Conservation (phyloP, 768 basidiomycete species). For the Leucosporidium creatinivorum region DNA sequence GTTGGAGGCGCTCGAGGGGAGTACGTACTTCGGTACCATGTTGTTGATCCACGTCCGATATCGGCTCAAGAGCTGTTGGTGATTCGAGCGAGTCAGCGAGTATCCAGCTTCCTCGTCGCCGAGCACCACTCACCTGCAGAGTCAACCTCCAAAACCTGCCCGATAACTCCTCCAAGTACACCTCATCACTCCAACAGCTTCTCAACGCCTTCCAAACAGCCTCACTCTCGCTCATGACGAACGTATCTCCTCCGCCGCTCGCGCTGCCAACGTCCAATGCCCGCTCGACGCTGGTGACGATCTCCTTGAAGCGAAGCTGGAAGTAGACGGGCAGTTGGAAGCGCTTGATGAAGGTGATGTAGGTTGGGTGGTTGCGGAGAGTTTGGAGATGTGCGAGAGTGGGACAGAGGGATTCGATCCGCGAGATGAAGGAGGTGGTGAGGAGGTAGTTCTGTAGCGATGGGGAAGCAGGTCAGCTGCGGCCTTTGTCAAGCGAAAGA, state of each 20-base stretch:
- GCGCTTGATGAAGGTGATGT: conserved; percentile 63
- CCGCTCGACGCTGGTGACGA: conserved; percentile 69
- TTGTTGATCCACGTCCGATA: conserved; percentile 71
- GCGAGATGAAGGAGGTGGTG: conserved; percentile 70
- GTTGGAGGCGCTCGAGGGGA: conserved; percentile 18
- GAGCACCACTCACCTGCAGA: conserved; percentile 58
- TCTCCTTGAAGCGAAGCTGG: conserved; percentile 94
- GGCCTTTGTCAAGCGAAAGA: background rate
- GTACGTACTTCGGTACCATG: conserved; percentile 43
- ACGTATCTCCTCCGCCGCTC: conserved; percentile 22
- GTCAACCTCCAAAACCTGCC: conserved; percentile 86
- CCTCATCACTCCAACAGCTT: conserved; percentile 76
- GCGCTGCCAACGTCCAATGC: conserved; percentile 43
- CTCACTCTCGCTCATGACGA: conserved; percentile 32
- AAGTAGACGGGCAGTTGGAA: conserved; percentile 98
- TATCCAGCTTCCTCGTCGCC: background rate
- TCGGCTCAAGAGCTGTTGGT: conserved; percentile 63
- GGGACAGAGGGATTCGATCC: conserved; percentile 74
- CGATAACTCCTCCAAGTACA: conserved; percentile 73
- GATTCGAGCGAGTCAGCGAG: background rate
- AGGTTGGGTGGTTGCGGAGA: conserved; percentile 67
- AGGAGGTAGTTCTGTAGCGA: conserved; percentile 66
- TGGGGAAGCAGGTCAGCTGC: background rate
- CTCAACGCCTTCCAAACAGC: conserved; percentile 65
- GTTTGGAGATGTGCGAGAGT: conserved; percentile 60